Conservation (phyloP, 2,329 filamentous ascomycete genomes). For the Paecilomyces sp. region DNA sequence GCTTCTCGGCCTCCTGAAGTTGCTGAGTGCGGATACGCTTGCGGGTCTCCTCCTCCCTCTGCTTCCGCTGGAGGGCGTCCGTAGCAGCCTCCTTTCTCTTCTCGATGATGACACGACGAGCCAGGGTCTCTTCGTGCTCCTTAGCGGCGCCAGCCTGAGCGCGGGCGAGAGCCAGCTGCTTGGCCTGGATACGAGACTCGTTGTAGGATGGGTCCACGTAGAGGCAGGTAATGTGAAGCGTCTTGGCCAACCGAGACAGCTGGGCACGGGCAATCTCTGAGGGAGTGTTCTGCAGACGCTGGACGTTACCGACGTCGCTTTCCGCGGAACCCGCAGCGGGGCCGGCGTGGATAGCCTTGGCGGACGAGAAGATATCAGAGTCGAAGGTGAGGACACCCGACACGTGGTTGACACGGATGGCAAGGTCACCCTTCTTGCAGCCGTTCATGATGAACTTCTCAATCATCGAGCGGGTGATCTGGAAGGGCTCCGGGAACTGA, state of each 20-base stretch:
- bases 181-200: conserved; percentile 69
- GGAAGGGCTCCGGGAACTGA: conserved; percentile 92
- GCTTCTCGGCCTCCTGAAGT: conserved; percentile 80
- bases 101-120: conserved; percentile 83
- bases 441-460: conserved; percentile 99
- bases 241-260: conserved; percentile 82
- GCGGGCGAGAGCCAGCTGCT: conserved; percentile 70
- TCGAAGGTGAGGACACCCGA: conserved; percentile 95
- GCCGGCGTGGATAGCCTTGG: conserved; percentile 82
- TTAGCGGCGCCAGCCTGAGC: conserved; percentile 83
- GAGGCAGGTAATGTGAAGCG: conserved; percentile 87
- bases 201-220: conserved; percentile 91
- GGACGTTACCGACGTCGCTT: conserved; percentile 73
- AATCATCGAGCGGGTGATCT: conserved; percentile 81
- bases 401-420: conserved; percentile 92
- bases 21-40: conserved; percentile 83
- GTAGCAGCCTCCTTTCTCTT: conserved; percentile 97
- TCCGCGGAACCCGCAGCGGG: conserved; percentile 83
- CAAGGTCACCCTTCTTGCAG: conserved; percentile 98
- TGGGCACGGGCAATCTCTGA: conserved; percentile 96
- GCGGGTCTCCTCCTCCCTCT: conserved; percentile 85
- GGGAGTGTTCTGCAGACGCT: conserved; percentile 93
- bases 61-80: conserved; percentile 76
- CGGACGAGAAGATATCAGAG: conserved; percentile 94
- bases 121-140: conserved; percentile 79